These are phyloP conservation scores for Circinella minor DNA, from an alignment of 371 early-diverging fungal genomes.

Conservation along the genomic window DNA sequence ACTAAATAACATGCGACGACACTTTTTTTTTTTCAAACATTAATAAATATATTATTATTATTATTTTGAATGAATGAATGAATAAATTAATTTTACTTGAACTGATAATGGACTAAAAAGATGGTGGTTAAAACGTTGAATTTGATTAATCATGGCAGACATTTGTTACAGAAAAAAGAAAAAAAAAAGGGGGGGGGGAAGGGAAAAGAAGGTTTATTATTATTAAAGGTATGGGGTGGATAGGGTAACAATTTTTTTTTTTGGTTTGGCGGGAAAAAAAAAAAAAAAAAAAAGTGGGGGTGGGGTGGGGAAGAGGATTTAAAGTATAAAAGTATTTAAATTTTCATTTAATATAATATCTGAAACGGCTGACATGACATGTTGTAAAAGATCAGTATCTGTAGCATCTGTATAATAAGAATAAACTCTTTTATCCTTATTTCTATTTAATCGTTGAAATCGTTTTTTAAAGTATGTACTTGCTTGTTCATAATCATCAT, in stretches of 20 bases:
- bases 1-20: not conserved
- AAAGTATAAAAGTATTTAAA: conserved; percentile 44
- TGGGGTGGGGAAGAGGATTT: too few species aligned
- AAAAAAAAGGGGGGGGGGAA: too few species aligned
- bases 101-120: not conserved
- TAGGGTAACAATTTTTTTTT: too few species aligned
- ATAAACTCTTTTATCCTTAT: conserved; percentile 58
- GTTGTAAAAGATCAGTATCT: conserved; percentile 57
- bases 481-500: conserved; percentile 31
- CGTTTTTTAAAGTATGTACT: conserved; percentile 41
- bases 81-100: not conserved
- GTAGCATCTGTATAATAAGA: conserved; percentile 68
- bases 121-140: not conserved
- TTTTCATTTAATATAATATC: conserved; percentile 63
- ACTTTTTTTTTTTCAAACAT: not conserved
- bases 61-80: too few species aligned
- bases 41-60: too few species aligned
- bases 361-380: conserved; percentile 65
- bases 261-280: not conserved
- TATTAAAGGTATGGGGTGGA: too few species aligned
- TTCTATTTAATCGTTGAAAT: conserved; percentile 44
- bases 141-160: too few species aligned
- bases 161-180: too few species aligned
- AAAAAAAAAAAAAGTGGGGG: too few species aligned
- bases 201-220: too few species aligned